phyloP scores from a whole-genome alignment of 768 basidiomycete genomes.

The Lentinula sp. region DNA sequence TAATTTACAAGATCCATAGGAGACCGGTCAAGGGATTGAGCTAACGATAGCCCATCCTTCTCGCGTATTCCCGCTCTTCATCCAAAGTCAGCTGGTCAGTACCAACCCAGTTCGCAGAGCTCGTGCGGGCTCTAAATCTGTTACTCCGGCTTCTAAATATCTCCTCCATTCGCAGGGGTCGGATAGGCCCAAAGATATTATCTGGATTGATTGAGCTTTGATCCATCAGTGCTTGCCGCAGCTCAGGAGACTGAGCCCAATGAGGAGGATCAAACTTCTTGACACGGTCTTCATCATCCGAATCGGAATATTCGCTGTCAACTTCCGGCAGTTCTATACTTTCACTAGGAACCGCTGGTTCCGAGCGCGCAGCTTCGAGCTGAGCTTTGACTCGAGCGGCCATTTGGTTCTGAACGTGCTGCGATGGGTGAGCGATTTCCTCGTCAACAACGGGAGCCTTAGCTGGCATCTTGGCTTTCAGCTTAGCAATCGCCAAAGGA shows the following conservation, averaged over 20 bases:
- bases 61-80: slow-evolving; percentile 84
- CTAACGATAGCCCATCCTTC: slow-evolving; percentile 80
- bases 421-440: slow-evolving; percentile 54
- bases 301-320: slow-evolving; percentile 95
- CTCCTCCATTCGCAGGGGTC: slow-evolving; percentile 87
- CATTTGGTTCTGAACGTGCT: slow-evolving; percentile 61
- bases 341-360: slow-evolving; percentile 57
- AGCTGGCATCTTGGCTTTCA: slow-evolving; percentile 15
- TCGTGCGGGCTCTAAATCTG: slow-evolving; percentile 83
- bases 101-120: slow-evolving; percentile 96
- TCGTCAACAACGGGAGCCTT: slow-evolving; percentile 34
- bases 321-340: slow-evolving; percentile 92
- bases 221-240: slow-evolving; percentile 68
- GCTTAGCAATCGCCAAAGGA: not conserved
- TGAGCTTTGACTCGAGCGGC: slow-evolving; percentile 66
- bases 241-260: slow-evolving; percentile 91
- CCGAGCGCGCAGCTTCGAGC: slow-evolving; percentile 49
- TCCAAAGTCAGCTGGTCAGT: slow-evolving; percentile 78
- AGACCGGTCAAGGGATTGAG: not conserved
- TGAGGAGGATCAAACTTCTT: slow-evolving; percentile 69
- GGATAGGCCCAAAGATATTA: slow-evolving; percentile 87
- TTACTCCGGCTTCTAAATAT: slow-evolving; percentile 76
- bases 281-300: slow-evolving; percentile 81
- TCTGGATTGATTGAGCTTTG: slow-evolving; percentile 89
- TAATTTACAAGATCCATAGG: not conserved